Evolutionary conservation across 2,329 filamentous ascomycete species (phyloP), one percentile per base, ranked within the genome.

Genomic region (Diaporthe capsici): DNA sequence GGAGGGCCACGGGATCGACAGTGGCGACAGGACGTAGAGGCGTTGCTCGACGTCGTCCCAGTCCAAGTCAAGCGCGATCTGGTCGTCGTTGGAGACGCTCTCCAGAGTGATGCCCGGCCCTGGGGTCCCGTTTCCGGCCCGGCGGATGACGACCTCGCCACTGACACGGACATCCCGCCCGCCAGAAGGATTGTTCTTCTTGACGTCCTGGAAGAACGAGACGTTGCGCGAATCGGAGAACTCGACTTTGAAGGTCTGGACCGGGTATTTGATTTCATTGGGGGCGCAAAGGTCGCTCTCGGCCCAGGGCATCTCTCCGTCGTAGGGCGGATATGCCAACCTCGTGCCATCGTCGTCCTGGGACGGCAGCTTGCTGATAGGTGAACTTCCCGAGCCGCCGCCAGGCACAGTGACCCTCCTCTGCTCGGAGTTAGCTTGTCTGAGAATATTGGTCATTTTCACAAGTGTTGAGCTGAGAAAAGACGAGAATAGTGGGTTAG

Each of bases 111-210:
- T 78, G 2, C 80, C 82, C 4, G 87, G 84, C 3, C 78, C 74
- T 0, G 83, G 83, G 3, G 81, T 82, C 34, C 79, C 79, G 22
- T 83, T 80, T 17, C 82, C 79, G 53, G 78, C 81, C 60, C 80
- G 84, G 78, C 87, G 85, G 57, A 91, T 72, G 57, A 88, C 78
- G 25, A 90, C 80, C 34, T 87, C 82, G 65, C 89, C 89, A 17
- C 79, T 83, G 63, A 90, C 81, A 9, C 81, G 81, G 47, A 88
- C 84, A 8, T 78, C 76, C 57, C 78, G 80, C 34, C 80, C 80
- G 9, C 79, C 77, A 65, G 77, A 67, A 67, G 74, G n/a, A 42
- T 76, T n/a, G 1, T 80, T 78, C 25, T 80, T 76, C 37, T 79
- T 73, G 13, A 82, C 74, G n/a, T 81, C 82, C 77, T 91, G 85